Evolutionary conservation across 306 rosid species (phyloP).

Genomic region (Gleditsia sinensis): DNA sequence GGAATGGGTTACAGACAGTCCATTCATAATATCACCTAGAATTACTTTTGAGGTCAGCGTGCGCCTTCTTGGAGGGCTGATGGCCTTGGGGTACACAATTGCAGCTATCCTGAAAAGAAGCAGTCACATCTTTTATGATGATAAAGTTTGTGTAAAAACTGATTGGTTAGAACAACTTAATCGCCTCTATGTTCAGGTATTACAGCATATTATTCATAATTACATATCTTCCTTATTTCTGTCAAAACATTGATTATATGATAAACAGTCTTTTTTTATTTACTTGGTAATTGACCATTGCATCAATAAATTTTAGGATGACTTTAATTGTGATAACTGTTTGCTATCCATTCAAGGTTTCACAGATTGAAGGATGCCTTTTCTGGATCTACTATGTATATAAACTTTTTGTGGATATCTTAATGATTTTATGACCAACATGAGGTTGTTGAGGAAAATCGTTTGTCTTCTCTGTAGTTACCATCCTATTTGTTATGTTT

Average conservation of each 20-base stretch:
- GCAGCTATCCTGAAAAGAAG: constrained; percentile 92
- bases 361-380: constrained; percentile 2
- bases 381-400: neutral
- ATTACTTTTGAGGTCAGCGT: constrained; percentile 96
- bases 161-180: constrained; percentile 96
- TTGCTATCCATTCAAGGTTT: neutral
- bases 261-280: neutral
- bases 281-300: neutral
- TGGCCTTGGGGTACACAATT: constrained; percentile 97
- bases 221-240: constrained; percentile 14
- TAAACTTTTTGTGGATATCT: neutral
- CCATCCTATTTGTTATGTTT: neutral
- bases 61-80: constrained; percentile 98
- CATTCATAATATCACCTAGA: constrained; percentile 96
- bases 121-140: constrained; percentile 77
- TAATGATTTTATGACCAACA: neutral
- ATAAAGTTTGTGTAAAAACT: constrained; percentile 77
- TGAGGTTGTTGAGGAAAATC: neutral
- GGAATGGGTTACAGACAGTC: constrained; percentile 99
- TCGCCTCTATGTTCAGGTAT: constrained; percentile 91
- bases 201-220: neutral
- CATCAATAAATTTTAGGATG: neutral
- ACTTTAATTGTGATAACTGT: neutral
- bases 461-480: neutral
- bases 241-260: constrained; percentile 6